These are phyloP conservation scores for Ploettnerulaceae sp. DNA, from an alignment of 2,329 filamentous ascomycete species.

Conservation along the genomic window DNA sequence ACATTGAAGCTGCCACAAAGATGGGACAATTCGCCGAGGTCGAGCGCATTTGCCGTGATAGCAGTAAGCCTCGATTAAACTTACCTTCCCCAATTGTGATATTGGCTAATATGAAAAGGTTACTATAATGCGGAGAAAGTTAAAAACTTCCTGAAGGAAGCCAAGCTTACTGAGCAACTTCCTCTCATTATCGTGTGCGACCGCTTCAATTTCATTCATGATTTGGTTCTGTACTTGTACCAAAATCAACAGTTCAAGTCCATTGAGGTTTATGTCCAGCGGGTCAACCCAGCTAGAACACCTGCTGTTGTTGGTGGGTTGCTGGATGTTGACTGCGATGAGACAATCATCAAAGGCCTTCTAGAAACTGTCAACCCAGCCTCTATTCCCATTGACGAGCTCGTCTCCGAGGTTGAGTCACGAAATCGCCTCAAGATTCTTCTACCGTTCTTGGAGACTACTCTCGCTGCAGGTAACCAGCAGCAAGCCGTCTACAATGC, in stretches of 20 bases:
- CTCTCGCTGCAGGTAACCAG: conserved; percentile 82
- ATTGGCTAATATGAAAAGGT: conserved; percentile 32
- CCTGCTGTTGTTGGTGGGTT: conserved; percentile 90
- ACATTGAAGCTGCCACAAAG: conserved; percentile 92
- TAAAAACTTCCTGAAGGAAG: conserved; percentile 99
- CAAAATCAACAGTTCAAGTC: conserved; percentile 99
- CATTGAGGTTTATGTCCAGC: conserved; percentile 96
- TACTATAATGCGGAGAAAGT: conserved; percentile 90
- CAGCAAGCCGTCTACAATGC: conserved; percentile 97
- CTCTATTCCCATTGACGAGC: conserved; percentile 87
- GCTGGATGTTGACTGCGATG: conserved; percentile 94
- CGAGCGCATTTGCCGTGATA: conserved; percentile 94
- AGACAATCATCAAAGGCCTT: conserved; percentile 90
- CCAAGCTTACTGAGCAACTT: conserved; percentile 83
- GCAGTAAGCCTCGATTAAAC: conserved; percentile 49
- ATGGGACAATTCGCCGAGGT: conserved; percentile 95
- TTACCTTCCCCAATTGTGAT: not conserved
- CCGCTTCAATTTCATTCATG: conserved; percentile 98
- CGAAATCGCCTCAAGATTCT: conserved; percentile 94
- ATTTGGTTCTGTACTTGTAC: conserved; percentile 93
- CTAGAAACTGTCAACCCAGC: conserved; percentile 78
- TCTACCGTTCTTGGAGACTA: conserved; percentile 91
- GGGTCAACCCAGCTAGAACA: conserved; percentile 86
- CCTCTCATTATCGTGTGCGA: conserved; percentile 98
- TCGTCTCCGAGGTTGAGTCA: conserved; percentile 90